A percentile compares a stretch with the other conserved stretches of the same genome.
Conservation (phyloP, 257 asterid genomes). For the Penstemon newberryi region DNA sequence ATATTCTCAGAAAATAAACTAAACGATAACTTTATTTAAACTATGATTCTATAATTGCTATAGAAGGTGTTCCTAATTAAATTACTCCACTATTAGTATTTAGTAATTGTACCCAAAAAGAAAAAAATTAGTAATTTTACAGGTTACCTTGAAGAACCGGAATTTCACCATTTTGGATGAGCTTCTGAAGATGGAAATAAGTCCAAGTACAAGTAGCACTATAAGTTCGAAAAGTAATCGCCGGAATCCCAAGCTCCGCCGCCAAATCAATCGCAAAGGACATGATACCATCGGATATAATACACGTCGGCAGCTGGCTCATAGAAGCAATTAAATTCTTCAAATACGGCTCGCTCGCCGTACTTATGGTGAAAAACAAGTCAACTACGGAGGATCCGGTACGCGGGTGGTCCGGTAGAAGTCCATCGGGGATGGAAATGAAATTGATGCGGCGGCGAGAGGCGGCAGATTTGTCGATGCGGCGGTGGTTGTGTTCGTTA, state of each 20-base stretch:
- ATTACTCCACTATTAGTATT: too few species aligned
- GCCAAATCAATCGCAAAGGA: slow-evolving; percentile 50
- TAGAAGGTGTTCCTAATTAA: too few species aligned
- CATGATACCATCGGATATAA: slow-evolving; percentile 42
- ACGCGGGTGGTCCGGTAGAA: slow-evolving; percentile 45
- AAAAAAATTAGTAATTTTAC: neutral
- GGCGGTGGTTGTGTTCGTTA: slow-evolving; percentile 40
- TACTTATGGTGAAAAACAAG: slow-evolving; percentile 26
- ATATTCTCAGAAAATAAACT: too few species aligned
- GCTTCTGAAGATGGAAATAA: slow-evolving; percentile 36
- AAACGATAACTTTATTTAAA: too few species aligned
- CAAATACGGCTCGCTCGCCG: slow-evolving; percentile 23
- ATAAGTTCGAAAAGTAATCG: slow-evolving; percentile 43
- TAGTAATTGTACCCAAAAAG: neutral
- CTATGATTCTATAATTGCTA: too few species aligned
- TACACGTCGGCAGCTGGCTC: slow-evolving; percentile 39
- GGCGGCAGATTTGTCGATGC: slow-evolving; percentile 17
- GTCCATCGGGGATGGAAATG: slow-evolving; percentile 43
- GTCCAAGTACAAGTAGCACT: slow-evolving; percentile 46
- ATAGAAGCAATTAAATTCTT: slow-evolving; percentile 29
- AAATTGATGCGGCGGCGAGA: slow-evolving; percentile 31
- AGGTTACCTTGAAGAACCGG: slow-evolving; percentile 37
- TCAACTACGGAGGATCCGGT: slow-evolving; percentile 23
- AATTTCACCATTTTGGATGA: slow-evolving; percentile 37
- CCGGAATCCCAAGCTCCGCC: slow-evolving; percentile 40